These are phyloP conservation scores for Sporodiniella umbellata DNA, from an alignment of 371 early-diverging fungal genomes.

Conservation along the genomic window DNA sequence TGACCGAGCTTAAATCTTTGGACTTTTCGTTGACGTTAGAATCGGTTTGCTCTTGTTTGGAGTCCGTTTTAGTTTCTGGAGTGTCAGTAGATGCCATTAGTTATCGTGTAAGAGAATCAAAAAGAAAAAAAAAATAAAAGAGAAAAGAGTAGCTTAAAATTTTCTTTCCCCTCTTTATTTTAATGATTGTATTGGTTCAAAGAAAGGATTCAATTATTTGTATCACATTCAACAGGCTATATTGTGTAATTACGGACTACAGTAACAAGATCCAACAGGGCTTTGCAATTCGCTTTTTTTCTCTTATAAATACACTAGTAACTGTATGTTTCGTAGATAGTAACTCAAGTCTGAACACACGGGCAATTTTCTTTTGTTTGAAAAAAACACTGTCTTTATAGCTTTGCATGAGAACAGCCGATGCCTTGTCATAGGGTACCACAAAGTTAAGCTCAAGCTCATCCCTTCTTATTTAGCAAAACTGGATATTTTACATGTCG, in stretches of 20 bases:
- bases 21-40: slow-evolving; percentile 9
- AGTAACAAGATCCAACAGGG: neutral
- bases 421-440: too few relatives aligned
- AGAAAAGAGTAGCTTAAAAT: neutral
- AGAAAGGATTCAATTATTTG: neutral
- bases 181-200: too few relatives aligned
- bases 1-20: slow-evolving; percentile 19
- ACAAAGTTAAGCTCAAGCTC: too few relatives aligned
- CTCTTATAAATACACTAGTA: too few relatives aligned
- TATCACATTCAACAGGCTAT: neutral
- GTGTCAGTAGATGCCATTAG: neutral
- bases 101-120: neutral
- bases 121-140: neutral
- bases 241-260: too few relatives aligned
- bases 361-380: too few relatives aligned
- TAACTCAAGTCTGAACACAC: too few relatives aligned
- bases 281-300: neutral
- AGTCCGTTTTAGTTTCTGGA: neutral
- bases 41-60: neutral
- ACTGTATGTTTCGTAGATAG: too few relatives aligned
- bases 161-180: neutral
- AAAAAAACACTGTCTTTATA: too few relatives aligned
- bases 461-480: too few relatives aligned
- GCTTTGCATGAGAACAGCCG: too few relatives aligned
- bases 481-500: too few relatives aligned